Conservation (phyloP, 2,329 filamentous ascomycete genomes). For the Massarina eburnea region DNA sequence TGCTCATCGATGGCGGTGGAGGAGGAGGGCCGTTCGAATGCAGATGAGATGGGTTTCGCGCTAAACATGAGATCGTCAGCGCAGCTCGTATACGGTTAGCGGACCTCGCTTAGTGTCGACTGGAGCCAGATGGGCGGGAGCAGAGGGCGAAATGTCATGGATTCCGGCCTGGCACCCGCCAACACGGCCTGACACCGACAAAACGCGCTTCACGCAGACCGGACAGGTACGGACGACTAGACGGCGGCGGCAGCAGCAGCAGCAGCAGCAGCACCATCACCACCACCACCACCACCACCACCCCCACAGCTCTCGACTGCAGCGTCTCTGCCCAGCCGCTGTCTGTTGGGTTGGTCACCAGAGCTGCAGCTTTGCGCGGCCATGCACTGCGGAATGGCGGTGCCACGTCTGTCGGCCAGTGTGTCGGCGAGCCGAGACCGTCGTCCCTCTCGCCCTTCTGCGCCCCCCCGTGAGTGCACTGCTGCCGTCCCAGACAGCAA, state of each 20-base stretch:
- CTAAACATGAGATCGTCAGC: slow-evolving; percentile 27
- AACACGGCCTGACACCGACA: background rate
- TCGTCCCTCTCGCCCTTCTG: too few relatives aligned
- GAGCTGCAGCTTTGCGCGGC: too few relatives aligned
- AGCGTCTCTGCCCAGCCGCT: too few relatives aligned
- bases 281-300: slow-evolving; percentile 13
- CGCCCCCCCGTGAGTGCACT: too few relatives aligned
- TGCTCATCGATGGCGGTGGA: slow-evolving; percentile 38
- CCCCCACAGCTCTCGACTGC: too few relatives aligned
- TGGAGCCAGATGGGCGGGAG: slow-evolving; percentile 19
- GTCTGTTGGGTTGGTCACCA: too few relatives aligned
- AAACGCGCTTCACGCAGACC: background rate
- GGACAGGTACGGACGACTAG: background rate
- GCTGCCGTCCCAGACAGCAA: slow-evolving; percentile 13
- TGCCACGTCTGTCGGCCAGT: too few relatives aligned
- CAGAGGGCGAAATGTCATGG: slow-evolving; percentile 8
- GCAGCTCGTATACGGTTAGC: slow-evolving; percentile 8
- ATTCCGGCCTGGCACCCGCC: slow-evolving; percentile 1
- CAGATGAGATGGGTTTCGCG: slow-evolving; percentile 31
- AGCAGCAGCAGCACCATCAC: background rate
- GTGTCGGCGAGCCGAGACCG: too few relatives aligned
- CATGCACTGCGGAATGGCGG: too few relatives aligned
- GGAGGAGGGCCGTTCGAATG: slow-evolving; percentile 34
- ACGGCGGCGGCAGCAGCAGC: background rate
- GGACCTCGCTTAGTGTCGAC: slow-evolving; percentile 24